Percentiles rank a stretch among this genome's conserved stretches.
Evolutionary conservation across 352 stramenopile genomes (phyloP).

Genomic region (Pythium dissotocum): DNA sequence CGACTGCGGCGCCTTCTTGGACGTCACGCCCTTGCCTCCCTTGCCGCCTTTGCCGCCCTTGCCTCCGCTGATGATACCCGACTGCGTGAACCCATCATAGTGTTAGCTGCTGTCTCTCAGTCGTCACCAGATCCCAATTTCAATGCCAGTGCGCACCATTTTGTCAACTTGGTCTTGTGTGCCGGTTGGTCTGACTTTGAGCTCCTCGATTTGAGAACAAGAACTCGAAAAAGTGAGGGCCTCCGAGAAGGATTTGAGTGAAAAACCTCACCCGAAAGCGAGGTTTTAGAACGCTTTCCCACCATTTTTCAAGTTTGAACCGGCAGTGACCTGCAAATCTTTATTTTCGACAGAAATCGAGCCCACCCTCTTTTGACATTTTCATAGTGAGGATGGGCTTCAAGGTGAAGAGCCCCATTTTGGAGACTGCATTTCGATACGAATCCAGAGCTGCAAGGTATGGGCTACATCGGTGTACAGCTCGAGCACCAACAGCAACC

Average conservation of each 20-base stretch:
- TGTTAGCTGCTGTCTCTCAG: not conserved
- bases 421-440: too few species aligned
- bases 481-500: too few species aligned
- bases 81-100: conserved; percentile 35
- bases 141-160: conserved; percentile 13
- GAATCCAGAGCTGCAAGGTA: too few species aligned
- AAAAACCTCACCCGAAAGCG: conserved; percentile 15
- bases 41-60: conserved; percentile 98
- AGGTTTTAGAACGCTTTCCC: conserved; percentile 33
- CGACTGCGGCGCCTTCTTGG: conserved; percentile 99
- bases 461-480: too few species aligned
- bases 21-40: conserved; percentile 98
- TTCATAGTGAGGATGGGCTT: not conserved
- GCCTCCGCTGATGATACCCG: conserved; percentile 88
- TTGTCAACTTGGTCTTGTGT: conserved; percentile 5
- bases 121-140: not conserved
- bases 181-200: conserved; percentile 28
- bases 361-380: not conserved
- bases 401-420: not conserved
- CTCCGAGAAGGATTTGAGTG: conserved; percentile 20
- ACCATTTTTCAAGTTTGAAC: conserved; percentile 31
- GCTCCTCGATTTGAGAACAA: conserved; percentile 14
- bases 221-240: conserved; percentile 20
- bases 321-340: conserved; percentile 3
- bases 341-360: conserved; percentile 2